A percentile compares a stretch with the other conserved stretches of the same genome.
Conservation (phyloP, 2,329 filamentous ascomycete genomes). For the Passalora sequoiae region DNA sequence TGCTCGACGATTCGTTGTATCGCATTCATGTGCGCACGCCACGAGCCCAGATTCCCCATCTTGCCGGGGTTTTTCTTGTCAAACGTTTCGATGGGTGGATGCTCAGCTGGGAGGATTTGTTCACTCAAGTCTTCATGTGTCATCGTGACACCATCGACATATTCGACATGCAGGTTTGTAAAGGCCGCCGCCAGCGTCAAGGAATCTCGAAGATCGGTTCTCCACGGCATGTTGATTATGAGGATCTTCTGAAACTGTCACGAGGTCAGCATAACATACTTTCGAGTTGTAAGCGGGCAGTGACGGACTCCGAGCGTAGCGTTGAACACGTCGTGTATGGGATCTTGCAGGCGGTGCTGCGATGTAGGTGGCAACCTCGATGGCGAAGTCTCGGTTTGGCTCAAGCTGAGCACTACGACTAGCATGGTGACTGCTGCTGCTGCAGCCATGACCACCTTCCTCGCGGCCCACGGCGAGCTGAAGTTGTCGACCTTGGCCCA, state of each 20-base stretch:
- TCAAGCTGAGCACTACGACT: not conserved
- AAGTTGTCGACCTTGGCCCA: constrained; percentile 3
- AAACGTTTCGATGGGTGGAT: not conserved
- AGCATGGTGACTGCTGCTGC: not conserved
- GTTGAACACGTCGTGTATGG: constrained; percentile 6
- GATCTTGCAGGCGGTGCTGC: not conserved
- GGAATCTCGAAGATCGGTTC: constrained; percentile 49
- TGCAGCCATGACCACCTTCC: constrained; percentile 1
- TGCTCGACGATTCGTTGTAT: constrained; percentile 31
- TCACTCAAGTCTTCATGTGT: not conserved
- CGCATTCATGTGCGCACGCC: constrained; percentile 29
- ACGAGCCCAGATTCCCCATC: constrained; percentile 19
- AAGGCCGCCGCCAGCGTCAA: constrained; percentile 45
- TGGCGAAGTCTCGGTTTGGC: not conserved
- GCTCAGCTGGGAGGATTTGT: not conserved
- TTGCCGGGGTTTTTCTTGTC: constrained; percentile 24
- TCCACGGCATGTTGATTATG: constrained; percentile 48
- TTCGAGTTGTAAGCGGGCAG: too few relatives aligned
- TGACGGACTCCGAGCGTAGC: constrained; percentile 8
- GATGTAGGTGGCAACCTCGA: not conserved
- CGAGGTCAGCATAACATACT: constrained; percentile 1
- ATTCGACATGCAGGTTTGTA: constrained; percentile 44
- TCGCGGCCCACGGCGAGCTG: not conserved
- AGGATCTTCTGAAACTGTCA: constrained; percentile 47
- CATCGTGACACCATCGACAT: constrained; percentile 38